phyloP scores from a whole-genome alignment of 768 basidiomycete genomes.

The Inosperma sp. region DNA sequence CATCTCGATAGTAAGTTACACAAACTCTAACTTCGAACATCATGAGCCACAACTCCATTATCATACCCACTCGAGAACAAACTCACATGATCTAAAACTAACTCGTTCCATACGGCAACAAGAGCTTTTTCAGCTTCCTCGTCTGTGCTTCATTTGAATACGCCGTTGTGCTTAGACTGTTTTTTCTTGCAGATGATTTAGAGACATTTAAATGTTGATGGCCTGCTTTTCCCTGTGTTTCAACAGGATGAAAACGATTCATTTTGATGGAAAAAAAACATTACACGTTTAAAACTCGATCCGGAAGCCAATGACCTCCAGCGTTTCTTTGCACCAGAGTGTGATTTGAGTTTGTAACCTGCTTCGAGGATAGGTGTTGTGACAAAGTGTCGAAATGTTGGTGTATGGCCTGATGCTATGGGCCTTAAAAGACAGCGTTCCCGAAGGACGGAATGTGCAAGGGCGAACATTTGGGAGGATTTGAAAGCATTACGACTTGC shows the following conservation, averaged over 20 bases:
- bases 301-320: slow-evolving; percentile 69
- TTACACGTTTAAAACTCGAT: slow-evolving; percentile 15
- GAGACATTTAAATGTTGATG: slow-evolving; percentile 69
- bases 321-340: slow-evolving; percentile 77
- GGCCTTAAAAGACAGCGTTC: too few relatives aligned
- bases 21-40: too few relatives aligned
- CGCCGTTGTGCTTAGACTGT: slow-evolving; percentile 58
- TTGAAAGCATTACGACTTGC: too few relatives aligned
- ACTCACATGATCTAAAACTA: not conserved
- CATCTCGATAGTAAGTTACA: too few relatives aligned
- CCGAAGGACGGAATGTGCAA: too few relatives aligned
- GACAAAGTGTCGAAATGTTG: slow-evolving; percentile 48
- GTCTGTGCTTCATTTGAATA: slow-evolving; percentile 66
- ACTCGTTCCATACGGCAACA: slow-evolving; percentile 60
- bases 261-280: not conserved
- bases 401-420: slow-evolving; percentile 19
- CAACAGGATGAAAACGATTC: not conserved
- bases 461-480: too few relatives aligned
- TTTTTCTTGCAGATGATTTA: slow-evolving; percentile 63
- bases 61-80: too few relatives aligned
- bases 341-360: slow-evolving; percentile 75
- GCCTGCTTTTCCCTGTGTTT: slow-evolving; percentile 57
- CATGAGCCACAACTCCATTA: too few relatives aligned
- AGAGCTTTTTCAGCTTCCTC: slow-evolving; percentile 54
- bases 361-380: slow-evolving; percentile 51